phyloP scores from a whole-genome alignment of 345 rosid species.

The Moringa oleifera region DNA sequence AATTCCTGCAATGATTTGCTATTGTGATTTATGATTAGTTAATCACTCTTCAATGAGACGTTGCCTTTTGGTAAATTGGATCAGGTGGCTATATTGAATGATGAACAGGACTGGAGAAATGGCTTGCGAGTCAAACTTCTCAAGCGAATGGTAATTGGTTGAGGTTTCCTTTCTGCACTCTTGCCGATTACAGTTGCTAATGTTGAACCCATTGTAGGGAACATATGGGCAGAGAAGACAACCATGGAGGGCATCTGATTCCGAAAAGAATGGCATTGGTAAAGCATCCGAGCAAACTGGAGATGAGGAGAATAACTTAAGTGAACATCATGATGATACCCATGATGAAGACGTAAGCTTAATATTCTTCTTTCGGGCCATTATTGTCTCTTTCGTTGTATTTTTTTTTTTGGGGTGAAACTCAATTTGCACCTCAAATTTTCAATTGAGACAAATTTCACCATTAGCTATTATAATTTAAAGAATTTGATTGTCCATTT shows the following conservation, averaged over 20 bases:
- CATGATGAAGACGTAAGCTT: conserved; percentile 57
- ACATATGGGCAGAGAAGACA: conserved; percentile 59
- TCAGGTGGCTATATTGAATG: conserved; percentile 70
- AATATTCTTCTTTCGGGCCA: neutral
- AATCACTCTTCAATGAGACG: neutral
- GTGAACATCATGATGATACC: conserved; percentile 49
- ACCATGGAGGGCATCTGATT: conserved; percentile 49
- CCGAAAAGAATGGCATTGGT: conserved; percentile 41
- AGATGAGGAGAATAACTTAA: conserved; percentile 39
- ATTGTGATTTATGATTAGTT: neutral
- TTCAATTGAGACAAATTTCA: too few relatives aligned
- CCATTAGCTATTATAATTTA: too few relatives aligned
- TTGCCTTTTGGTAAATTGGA: conserved; percentile 20
- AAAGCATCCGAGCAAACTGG: conserved; percentile 37
- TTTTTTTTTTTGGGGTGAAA: too few relatives aligned
- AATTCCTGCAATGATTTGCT: neutral
- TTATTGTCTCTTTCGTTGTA: too few relatives aligned
- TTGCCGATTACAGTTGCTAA: conserved; percentile 2
- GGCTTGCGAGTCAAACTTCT: conserved; percentile 86
- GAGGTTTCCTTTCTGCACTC: neutral
- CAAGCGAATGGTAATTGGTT: conserved; percentile 45
- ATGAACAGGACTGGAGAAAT: conserved; percentile 90
- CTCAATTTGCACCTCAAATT: too few relatives aligned
- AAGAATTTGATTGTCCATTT: too few relatives aligned
- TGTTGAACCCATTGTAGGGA: conserved; percentile 29